A percentile compares a stretch with the other conserved stretches of the same genome.
These are phyloP conservation scores for Earliella scabrosa DNA, from an alignment of 1,284 basidiomycete species.

Conservation along the genomic window DNA sequence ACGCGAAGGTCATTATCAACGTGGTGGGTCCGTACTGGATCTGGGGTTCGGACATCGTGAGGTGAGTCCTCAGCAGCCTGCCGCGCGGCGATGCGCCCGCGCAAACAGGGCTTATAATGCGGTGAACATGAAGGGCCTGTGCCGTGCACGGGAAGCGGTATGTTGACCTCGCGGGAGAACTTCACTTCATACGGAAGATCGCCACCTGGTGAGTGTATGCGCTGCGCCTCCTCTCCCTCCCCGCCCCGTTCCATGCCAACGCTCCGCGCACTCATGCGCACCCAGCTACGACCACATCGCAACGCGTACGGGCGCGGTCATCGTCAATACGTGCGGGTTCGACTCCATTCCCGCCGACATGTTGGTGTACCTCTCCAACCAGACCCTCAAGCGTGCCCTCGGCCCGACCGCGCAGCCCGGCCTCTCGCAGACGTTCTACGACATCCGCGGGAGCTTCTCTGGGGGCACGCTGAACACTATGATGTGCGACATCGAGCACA, in stretches of 20 bases:
- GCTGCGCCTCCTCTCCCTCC: neutral
- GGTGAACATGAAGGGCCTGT: slow-evolving; percentile 44
- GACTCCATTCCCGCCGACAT: slow-evolving; percentile 78
- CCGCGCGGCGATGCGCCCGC: too few species aligned
- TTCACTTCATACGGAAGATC: slow-evolving; percentile 54
- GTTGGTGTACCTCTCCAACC: slow-evolving; percentile 58
- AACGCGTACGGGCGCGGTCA: slow-evolving; percentile 64
- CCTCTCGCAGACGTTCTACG: slow-evolving; percentile 49
- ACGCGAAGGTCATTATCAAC: slow-evolving; percentile 66
- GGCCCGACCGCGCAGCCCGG: slow-evolving; percentile 39
- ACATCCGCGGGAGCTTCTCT: slow-evolving; percentile 52
- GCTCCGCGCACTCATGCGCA: neutral
- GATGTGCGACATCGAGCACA: neutral
- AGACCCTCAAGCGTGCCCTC: slow-evolving; percentile 45
- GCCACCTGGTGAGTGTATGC: slow-evolving; percentile 43
- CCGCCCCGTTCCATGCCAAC: neutral
- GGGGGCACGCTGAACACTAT: slow-evolving; percentile 70
- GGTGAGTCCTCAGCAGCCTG: slow-evolving; percentile 32
- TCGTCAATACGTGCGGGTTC: slow-evolving; percentile 74
- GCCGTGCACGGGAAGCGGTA: slow-evolving; percentile 61
- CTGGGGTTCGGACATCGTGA: slow-evolving; percentile 68
- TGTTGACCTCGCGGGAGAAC: slow-evolving; percentile 67
- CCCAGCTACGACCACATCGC: slow-evolving; percentile 68
- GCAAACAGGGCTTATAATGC: too few species aligned
- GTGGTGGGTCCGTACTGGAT: slow-evolving; percentile 68